phyloP scores from a whole-genome alignment of 371 early-diverging fungal species.

The Coemansia sp. region DNA sequence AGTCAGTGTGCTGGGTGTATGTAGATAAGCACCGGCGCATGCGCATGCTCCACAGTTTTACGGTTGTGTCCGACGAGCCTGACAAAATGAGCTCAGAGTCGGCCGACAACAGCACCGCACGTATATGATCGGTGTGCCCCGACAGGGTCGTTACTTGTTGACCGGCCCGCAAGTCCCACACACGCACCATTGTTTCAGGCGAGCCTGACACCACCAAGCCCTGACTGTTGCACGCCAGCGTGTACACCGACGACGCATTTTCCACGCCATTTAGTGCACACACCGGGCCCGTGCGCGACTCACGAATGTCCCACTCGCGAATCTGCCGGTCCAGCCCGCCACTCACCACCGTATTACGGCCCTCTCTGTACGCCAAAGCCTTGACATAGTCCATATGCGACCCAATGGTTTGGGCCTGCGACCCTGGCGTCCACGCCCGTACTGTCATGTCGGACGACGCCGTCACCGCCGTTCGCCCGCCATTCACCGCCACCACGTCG shows the following conservation, averaged over 20 bases:
- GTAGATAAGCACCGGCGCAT: conserved; percentile 85
- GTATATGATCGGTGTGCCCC: conserved; percentile 93
- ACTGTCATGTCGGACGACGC: conserved; percentile 92
- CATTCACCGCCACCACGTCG: conserved; percentile 77
- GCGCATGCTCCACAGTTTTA: conserved; percentile 90
- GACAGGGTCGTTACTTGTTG: conserved; percentile 72
- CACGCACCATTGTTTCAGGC: conserved; percentile 83
- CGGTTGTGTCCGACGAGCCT: conserved; percentile 85
- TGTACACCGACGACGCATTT: conserved; percentile 70
- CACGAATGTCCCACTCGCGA: conserved; percentile 83
- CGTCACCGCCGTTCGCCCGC: conserved; percentile 69
- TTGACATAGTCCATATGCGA: conserved; percentile 86
- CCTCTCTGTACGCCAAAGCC: conserved; percentile 67
- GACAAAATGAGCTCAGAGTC: conserved; percentile 88
- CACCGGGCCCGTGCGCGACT: conserved; percentile 46
- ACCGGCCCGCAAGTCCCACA: conserved; percentile 85
- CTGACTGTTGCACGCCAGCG: conserved; percentile 68
- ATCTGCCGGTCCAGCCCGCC: conserved; percentile 92
- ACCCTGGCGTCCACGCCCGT: conserved; percentile 72
- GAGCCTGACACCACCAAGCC: conserved; percentile 81
- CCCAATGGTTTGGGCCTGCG: conserved; percentile 66
- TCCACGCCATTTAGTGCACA: conserved; percentile 54
- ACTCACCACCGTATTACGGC: conserved; percentile 80
- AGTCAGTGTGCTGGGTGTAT: conserved; percentile 81
- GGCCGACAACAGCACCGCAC: conserved; percentile 79